Percentiles rank a stretch among this genome's conserved stretches.
phyloP scores from a whole-genome alignment of 768 basidiomycete species.

The Pisolithus tinctorius region DNA sequence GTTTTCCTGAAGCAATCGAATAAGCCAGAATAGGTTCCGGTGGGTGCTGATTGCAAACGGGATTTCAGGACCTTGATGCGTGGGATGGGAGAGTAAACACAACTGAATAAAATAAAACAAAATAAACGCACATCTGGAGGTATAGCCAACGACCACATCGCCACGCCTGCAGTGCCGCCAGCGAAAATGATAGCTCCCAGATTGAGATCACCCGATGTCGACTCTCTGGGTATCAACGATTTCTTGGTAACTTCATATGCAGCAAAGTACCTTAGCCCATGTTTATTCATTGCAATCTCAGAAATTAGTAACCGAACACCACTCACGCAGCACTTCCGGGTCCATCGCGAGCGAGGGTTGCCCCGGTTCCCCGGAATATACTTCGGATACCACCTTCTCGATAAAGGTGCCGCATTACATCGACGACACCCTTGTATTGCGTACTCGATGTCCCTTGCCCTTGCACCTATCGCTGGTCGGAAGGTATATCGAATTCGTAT shows the following conservation, averaged over 20 bases:
- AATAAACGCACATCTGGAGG: conserved; percentile 78
- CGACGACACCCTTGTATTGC: conserved; percentile 85
- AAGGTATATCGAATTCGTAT: neutral
- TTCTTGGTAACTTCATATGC: conserved; percentile 95
- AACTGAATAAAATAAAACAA: neutral
- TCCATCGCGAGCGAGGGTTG: conserved; percentile 93
- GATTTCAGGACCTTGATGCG: conserved; percentile 82
- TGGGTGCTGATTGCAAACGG: conserved; percentile 91
- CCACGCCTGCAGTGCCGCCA: conserved; percentile 91
- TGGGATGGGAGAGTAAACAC: conserved; percentile 3
- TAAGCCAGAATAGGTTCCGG: conserved; percentile 93
- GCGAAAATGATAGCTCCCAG: conserved; percentile 83
- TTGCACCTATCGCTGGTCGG: conserved; percentile 55
- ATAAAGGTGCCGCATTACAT: conserved; percentile 88
- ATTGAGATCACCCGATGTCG: conserved; percentile 76
- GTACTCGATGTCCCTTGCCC: conserved; percentile 70
- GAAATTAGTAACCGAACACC: neutral
- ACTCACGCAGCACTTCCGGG: conserved; percentile 94
- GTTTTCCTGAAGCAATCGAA: conserved; percentile 91
- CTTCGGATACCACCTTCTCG: conserved; percentile 87
- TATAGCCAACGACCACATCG: conserved; percentile 98
- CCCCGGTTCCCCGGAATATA: conserved; percentile 87
- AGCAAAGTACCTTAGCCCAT: conserved; percentile 75
- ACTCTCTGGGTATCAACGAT: conserved; percentile 70
- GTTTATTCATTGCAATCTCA: conserved; percentile 6